Base-by-base conservation (phyloP, 768 basidiomycete species). In the Cyathus striatus region DNA sequence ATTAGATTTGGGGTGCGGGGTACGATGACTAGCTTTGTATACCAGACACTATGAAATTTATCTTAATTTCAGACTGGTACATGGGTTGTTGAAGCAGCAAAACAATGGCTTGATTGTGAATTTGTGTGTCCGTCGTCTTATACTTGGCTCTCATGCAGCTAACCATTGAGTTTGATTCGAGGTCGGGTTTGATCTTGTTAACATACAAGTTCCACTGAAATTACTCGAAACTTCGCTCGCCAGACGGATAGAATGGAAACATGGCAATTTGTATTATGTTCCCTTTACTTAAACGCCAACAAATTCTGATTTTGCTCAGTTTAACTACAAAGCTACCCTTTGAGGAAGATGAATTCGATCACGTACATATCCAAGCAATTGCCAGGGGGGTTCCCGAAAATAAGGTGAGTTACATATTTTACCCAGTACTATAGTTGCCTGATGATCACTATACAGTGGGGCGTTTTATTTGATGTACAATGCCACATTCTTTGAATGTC, bases 311-410 rank as follows among this genome's bases (percentile, higher is more conserved):
- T 10, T 10, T 37, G 18, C 18, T 21, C 13, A 41, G 40, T 58
- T 61, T 90, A 51, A 85, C 86, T 37, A 86, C 78, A 9, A 83
- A 73, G 51, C 68, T 90, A 16, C 87, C 87, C 0, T 90, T 88
- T 54, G 85, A 88, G 13, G 87, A 89, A 42, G 85, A 89, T 46
- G 79, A 84, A 51, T 90, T 90, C 47, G 87, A 90, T 58, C 78
- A 85, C 57, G 78, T 90, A n/a, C 88, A 83, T 51, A 75, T 89
- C 40, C 71, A 76, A 46, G 65, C 68, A 39, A 75, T 88, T 45
- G 76, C 83, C 1, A 71, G 71, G 52, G 85, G 77, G 13, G 76
- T 88, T 23, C 85, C 84, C 5, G 87, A 89, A 57, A 85, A 81
- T 51, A 87, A 87, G 69, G 84, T 79, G 40, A n/a, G 54, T n/a